Base-by-base conservation (phyloP, 2,329 filamentous ascomycete species). In the Aspergillus ochraceus region DNA sequence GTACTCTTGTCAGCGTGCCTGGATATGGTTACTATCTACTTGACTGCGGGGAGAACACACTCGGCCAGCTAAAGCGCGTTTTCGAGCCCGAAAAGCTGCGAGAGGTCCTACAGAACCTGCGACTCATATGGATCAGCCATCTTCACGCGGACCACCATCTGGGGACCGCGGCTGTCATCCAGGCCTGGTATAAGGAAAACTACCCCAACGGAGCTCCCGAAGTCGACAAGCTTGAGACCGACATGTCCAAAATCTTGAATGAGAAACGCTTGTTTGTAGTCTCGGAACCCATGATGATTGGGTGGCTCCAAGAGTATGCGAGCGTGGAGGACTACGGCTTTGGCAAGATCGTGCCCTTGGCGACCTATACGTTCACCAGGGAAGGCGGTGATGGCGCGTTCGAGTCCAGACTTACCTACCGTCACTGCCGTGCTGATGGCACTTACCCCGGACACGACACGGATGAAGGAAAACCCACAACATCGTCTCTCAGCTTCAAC, bases 111-210 rank as follows among this genome's bases (percentile, higher is more conserved):
- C 83, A 81, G 60, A 88, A 96, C 63, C 81, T 99, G 49, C 89
- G 88, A 56, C 86, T 87, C 66, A 88, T 99, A 63, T 96, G 92
- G 87, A 95, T 99, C 76, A 96, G 91, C 74, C 95, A 99, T 77
- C 81, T 96, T 63, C 95, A 99, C 75, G 95, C 95, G 4, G 95
- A 99, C 77, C 95, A 99, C 76, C 95, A 98, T 71, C 84, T 99
- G 20, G 95, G 95, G 29, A 90, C 88, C 1, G 83, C 86, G n/a
- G 85, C 88, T 6, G 80, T 98, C n/a, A 86, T 98, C 70, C 88
- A 86, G 69, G 90, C 90, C 6, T 97, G 92, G 91, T 87, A 91
- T 65, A 69, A 80, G 57, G 83, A 87, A 49, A 81, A 81, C 20
- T 84, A 86, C 66, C 73, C 72, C 14, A 49, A 58, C 29, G 62